Conservation (phyloP, 164 flowering plant species). For the Aristolochia contorta region DNA sequence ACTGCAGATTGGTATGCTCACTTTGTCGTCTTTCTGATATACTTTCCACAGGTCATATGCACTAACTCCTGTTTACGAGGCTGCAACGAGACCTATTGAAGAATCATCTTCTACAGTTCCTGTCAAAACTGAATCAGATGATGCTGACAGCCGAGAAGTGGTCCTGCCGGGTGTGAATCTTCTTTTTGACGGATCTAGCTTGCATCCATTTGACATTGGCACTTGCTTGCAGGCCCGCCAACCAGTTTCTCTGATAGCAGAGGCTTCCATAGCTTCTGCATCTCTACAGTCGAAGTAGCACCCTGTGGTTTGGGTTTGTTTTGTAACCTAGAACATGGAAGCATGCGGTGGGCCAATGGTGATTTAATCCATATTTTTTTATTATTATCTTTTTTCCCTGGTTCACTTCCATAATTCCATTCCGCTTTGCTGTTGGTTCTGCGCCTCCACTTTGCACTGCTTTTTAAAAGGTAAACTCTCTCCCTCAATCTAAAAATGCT, state of each 20-base stretch:
- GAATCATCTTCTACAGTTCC: constrained; percentile 32
- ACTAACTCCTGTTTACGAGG: constrained; percentile 72
- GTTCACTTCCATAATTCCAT: background rate
- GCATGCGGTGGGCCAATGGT: background rate
- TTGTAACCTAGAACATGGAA: no score
- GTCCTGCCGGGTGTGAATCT: constrained; percentile 83
- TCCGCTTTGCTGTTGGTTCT: no score
- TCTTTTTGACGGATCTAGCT: constrained; percentile 75
- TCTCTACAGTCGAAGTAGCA: constrained; percentile 33
- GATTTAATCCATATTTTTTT: constrained; percentile 8
- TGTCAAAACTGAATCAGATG: constrained; percentile 58
- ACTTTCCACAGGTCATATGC: constrained; percentile 72
- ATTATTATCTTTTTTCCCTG: constrained; percentile 1
- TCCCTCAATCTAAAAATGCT: no score
- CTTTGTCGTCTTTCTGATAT: background rate
- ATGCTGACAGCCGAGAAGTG: constrained; percentile 64
- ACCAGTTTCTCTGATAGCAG: constrained; percentile 77
- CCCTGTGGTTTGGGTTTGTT: no score
- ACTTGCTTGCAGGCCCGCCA: constrained; percentile 97
- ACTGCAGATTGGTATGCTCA: background rate
- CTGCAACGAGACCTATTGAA: constrained; percentile 59
- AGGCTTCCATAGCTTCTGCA: constrained; percentile 72
- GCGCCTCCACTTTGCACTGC: no score
- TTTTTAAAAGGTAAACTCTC: no score
- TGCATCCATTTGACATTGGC: constrained; percentile 84